Base-by-base conservation (phyloP, 2,329 filamentous ascomycete genomes). In the Talaromyces islandicus region DNA sequence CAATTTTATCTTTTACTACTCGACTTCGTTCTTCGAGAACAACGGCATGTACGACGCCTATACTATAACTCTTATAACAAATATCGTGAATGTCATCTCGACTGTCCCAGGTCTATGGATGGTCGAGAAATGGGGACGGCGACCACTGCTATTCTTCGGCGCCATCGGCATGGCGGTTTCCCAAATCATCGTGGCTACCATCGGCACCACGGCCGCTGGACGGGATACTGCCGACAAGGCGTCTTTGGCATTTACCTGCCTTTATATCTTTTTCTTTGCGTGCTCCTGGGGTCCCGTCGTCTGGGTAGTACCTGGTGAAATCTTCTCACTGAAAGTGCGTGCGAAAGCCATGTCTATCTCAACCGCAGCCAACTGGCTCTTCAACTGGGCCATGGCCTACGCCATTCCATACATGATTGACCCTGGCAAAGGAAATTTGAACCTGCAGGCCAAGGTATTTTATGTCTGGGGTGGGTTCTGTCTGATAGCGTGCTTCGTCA, bases 381-480 rank as follows among this genome's bases (percentile, higher is more conserved):
- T 81, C 43, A 92, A 92, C 74, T 93, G 90, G 70, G 88, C 84
- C 51, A 93, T 96, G 63, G 88, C 88, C 56, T 94, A 91, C 71
- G 83, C 86, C 38, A 92, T 89, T 0, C 91, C 91, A 0, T 94
- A 90, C 73, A 85, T 96, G 78, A 89, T 93, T 27, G 85, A 87
- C 63, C 76, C 80, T 30, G 87, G 88, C 1, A 74, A 78, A 0
- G 88, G 88, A 14, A 86, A 88, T 56, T 87, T 87, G 29, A 84
- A 90, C 65, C 81, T 94, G 2, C 75, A 79, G 61, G 77, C 79
- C 63, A 81, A 82, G 66, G 81, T 85, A 32, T 85, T 85, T 74
- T 85, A 84, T 73, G 79, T 85, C 70, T 85, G 82, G 82, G 82
- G 80, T 56, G 76, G 77, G 29, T 82, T 81, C 69, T 85, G 83